These are phyloP conservation scores for Lactarius trivialis DNA, from an alignment of 768 basidiomycete genomes.

Conservation along the genomic window DNA sequence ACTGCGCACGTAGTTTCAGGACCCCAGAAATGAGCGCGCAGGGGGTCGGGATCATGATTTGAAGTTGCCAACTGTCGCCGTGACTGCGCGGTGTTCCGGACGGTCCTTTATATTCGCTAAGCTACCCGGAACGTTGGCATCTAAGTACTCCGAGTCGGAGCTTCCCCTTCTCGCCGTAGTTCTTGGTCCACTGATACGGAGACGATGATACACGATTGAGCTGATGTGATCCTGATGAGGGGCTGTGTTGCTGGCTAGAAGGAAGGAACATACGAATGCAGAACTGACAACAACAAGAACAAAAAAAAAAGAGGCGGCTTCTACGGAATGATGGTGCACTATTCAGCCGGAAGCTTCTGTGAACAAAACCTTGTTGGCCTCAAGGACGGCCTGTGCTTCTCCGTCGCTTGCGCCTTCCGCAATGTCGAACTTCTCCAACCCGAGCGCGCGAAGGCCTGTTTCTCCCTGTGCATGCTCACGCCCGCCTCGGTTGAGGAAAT, in stretches of 20 bases:
- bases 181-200: neutral
- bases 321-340: neutral
- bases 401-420: neutral
- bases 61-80: neutral
- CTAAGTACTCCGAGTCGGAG: neutral
- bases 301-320: neutral
- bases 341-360: neutral
- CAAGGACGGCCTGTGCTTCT: conserved; percentile 10
- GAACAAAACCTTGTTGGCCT: conserved; percentile 13
- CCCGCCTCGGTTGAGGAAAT: conserved; percentile 36
- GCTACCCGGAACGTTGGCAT: neutral
- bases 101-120: neutral
- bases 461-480: conserved; percentile 33
- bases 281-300: neutral
- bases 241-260: neutral
- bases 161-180: neutral
- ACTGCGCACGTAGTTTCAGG: neutral
- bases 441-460: conserved; percentile 16
- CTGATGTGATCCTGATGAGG: neutral
- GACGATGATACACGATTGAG: neutral
- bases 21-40: neutral
- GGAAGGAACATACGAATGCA: neutral
- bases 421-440: conserved; percentile 17
- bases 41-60: neutral
- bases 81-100: neutral